Conservation (phyloP, 2,329 filamentous ascomycete genomes). For the Coniochaeta prunicola region DNA sequence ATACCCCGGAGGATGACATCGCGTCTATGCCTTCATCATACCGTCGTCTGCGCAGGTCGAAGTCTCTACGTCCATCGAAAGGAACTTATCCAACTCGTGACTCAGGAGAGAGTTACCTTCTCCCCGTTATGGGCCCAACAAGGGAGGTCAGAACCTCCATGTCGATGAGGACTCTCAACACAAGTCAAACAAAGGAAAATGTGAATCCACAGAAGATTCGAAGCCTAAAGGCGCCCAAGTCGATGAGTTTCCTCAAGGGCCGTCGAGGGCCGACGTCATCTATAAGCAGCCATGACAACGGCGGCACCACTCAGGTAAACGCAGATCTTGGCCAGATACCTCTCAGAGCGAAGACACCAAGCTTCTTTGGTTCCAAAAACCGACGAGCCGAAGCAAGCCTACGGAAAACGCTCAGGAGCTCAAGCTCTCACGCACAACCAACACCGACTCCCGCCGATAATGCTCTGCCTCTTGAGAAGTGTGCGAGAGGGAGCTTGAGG, state of each 20-base stretch:
- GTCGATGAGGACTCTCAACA: slow-evolving; percentile 7
- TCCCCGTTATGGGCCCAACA: background rate
- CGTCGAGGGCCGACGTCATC: slow-evolving; percentile 19
- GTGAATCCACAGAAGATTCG: slow-evolving; percentile 12
- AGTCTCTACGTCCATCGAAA: slow-evolving; percentile 41
- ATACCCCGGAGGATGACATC: slow-evolving; percentile 39
- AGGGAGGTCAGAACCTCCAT: background rate
- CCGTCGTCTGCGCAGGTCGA: slow-evolving; percentile 44
- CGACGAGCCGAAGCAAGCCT: slow-evolving; percentile 25
- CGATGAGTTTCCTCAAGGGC: slow-evolving; percentile 44
- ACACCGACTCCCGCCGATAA: background rate
- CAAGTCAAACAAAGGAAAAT: slow-evolving; percentile 21
- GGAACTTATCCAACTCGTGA: background rate
- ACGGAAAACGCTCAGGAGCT: slow-evolving; percentile 42
- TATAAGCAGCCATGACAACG: slow-evolving; percentile 26
- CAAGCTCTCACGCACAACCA: slow-evolving; percentile 24
- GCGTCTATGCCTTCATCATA: slow-evolving; percentile 40
- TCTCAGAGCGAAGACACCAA: slow-evolving; percentile 33
- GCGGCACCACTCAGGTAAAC: slow-evolving; percentile 10
- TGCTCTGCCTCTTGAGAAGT: background rate
- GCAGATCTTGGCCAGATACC: background rate
- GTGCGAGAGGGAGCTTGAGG: slow-evolving; percentile 25
- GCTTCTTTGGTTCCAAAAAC: slow-evolving; percentile 32
- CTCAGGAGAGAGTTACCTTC: background rate
- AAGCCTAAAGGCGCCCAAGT: slow-evolving; percentile 39